Conservation (phyloP, 352 stramenopile species). For the Phytophthora megakarya region DNA sequence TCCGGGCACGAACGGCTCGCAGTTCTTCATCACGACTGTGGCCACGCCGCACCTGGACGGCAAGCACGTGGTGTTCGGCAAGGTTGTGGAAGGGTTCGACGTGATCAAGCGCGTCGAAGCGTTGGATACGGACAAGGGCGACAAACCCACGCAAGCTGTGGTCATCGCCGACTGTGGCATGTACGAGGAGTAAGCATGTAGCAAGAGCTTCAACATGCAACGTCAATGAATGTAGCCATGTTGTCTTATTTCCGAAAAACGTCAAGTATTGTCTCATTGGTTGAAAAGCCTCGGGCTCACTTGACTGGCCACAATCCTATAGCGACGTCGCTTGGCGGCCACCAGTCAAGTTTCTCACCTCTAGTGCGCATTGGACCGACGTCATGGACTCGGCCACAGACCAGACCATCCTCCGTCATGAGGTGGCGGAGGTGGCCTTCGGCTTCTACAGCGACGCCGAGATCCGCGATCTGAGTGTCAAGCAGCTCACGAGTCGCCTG, state of each 20-base stretch:
- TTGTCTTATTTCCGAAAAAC: slow-evolving; percentile 12
- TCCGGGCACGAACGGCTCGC: slow-evolving; percentile 96
- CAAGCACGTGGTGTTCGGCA: slow-evolving; percentile 98
- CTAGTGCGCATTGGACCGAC: slow-evolving; percentile 28
- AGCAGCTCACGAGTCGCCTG: slow-evolving; percentile 95
- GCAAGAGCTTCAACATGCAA: not conserved
- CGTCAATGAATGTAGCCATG: slow-evolving; percentile 34
- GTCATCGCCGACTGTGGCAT: slow-evolving; percentile 97
- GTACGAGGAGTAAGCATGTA: slow-evolving; percentile 45
- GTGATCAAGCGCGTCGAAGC: slow-evolving; percentile 94
- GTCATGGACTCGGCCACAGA: slow-evolving; percentile 87
- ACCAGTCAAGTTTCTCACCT: too few species aligned
- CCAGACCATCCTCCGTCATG: slow-evolving; percentile 91
- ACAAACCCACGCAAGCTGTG: slow-evolving; percentile 93
- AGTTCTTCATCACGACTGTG: slow-evolving; percentile 97
- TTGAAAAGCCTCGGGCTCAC: slow-evolving; percentile 24
- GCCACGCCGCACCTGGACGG: slow-evolving; percentile 96
- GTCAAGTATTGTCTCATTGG: slow-evolving; percentile 31
- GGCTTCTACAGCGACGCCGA: slow-evolving; percentile 98
- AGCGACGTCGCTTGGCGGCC: slow-evolving; percentile 26
- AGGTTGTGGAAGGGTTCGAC: slow-evolving; percentile 91
- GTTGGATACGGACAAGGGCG: slow-evolving; percentile 84
- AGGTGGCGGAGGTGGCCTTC: slow-evolving; percentile 92
- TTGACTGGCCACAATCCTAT: slow-evolving; percentile 43
- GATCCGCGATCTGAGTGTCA: slow-evolving; percentile 95